Conservation (phyloP, 352 stramenopile species). For the Pythium grandisporangium region DNA sequence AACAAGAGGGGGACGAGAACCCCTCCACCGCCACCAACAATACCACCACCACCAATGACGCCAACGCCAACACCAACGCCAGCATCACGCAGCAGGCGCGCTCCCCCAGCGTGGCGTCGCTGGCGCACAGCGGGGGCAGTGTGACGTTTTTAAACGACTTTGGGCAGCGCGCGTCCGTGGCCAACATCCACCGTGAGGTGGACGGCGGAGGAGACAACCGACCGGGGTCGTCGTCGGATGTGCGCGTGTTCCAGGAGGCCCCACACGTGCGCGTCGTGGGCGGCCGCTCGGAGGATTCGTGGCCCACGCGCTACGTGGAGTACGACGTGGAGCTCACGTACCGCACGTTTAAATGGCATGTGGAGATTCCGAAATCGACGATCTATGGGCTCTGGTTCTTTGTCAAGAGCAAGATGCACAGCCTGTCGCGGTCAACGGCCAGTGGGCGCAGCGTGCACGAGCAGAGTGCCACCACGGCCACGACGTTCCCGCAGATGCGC, state of each 20-base stretch:
- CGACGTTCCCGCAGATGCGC: constrained; percentile 61
- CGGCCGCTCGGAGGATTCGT: constrained; percentile 65
- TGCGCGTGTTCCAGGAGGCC: constrained; percentile 68
- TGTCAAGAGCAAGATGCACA: constrained; percentile 72
- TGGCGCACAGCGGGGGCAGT: no score
- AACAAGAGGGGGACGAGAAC: no score
- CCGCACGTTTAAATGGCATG: constrained; percentile 72
- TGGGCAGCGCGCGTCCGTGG: constrained; percentile 26
- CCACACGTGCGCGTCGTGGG: constrained; percentile 48
- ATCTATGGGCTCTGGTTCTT: constrained; percentile 82
- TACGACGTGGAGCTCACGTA: constrained; percentile 81
- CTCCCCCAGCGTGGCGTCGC: no score
- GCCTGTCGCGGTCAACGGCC: constrained; percentile 11
- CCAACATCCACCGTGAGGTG: constrained; percentile 24
- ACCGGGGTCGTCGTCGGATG: constrained; percentile 55
- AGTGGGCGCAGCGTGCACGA: no score
- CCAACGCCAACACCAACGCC: background rate
- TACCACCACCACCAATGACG: constrained; percentile 1
- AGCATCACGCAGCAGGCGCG: no score
- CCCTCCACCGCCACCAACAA: background rate
- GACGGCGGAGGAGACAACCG: constrained; percentile 19
- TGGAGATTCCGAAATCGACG: constrained; percentile 78
- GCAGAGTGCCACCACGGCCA: constrained; percentile 10
- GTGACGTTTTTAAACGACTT: constrained; percentile 44
- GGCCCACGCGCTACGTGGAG: constrained; percentile 76